These are phyloP conservation scores for Metarhizium robertsii DNA, from an alignment of 2,329 filamentous ascomycete species.

Conservation along the genomic window DNA sequence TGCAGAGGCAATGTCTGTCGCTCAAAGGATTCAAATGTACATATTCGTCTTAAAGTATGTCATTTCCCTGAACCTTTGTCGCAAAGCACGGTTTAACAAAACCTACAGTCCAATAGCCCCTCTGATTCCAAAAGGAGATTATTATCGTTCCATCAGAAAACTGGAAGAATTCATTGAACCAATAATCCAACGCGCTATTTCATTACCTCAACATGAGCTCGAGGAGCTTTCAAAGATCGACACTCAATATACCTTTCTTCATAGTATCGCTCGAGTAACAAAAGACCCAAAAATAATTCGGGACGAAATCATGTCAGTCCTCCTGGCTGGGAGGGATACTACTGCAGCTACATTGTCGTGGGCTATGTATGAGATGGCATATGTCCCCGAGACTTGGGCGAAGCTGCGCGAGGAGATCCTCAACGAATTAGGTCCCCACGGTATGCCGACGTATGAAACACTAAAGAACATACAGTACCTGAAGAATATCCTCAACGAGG, in stretches of 20 bases:
- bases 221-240: constrained; percentile 60
- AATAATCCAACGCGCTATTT: constrained; percentile 58
- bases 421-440: constrained; percentile 50
- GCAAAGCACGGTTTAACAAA: neutral
- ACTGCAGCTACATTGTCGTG: constrained; percentile 76
- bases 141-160: constrained; percentile 51
- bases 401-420: constrained; percentile 67
- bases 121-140: constrained; percentile 49
- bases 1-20: constrained; percentile 59
- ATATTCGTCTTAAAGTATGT: constrained; percentile 40
- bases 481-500: constrained; percentile 64
- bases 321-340: constrained; percentile 80
- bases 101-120: constrained; percentile 43
- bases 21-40: constrained; percentile 57
- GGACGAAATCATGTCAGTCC: constrained; percentile 66
- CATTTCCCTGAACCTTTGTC: neutral
- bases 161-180: constrained; percentile 62
- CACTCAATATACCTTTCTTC: constrained; percentile 64
- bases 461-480: constrained; percentile 84
- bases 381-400: constrained; percentile 54
- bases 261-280: constrained; percentile 63
- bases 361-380: constrained; percentile 71
- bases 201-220: constrained; percentile 53
- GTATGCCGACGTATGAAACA: constrained; percentile 64
- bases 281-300: constrained; percentile 53